Evolutionary conservation across 441 rosid species (phyloP).

Genomic region (Eutrema salsugineum): DNA sequence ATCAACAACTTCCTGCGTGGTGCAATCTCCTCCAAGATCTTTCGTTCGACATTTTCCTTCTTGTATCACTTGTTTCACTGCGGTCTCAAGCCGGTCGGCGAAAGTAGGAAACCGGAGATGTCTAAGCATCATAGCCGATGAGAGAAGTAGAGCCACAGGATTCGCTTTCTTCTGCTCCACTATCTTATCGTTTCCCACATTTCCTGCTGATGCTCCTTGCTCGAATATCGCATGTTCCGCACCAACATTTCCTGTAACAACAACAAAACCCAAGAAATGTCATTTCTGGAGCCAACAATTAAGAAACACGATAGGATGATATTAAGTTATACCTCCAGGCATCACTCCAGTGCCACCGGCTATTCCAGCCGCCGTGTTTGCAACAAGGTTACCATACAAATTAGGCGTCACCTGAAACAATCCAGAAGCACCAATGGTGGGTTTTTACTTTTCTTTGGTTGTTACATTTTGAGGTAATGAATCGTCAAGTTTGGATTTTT

Average conservation of each 20-base stretch:
- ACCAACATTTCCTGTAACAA: slow-evolving; percentile 77
- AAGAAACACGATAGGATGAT: not conserved
- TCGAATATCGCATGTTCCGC: slow-evolving; percentile 89
- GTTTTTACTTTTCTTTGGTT: too few relatives aligned
- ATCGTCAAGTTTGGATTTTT: not conserved
- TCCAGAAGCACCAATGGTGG: too few relatives aligned
- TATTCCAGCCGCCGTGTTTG: slow-evolving; percentile 96
- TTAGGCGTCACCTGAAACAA: slow-evolving; percentile 79
- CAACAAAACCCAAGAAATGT: not conserved
- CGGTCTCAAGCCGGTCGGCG: slow-evolving; percentile 83
- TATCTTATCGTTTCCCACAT: slow-evolving; percentile 73
- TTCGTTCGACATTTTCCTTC: slow-evolving; percentile 74
- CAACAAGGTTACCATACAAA: slow-evolving; percentile 90
- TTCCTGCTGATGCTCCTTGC: slow-evolving; percentile 99
- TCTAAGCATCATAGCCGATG: slow-evolving; percentile 96
- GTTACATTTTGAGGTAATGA: not conserved
- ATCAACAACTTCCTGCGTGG: slow-evolving; percentile 72
- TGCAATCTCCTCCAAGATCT: slow-evolving; percentile 80
- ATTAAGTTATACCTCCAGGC: slow-evolving; percentile 77
- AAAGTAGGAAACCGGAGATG: slow-evolving; percentile 93
- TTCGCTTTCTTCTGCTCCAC: slow-evolving; percentile 75
- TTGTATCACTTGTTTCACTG: slow-evolving; percentile 66
- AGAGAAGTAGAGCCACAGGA: slow-evolving; percentile 87
- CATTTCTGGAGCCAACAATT: not conserved
- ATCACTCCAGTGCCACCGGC: slow-evolving; percentile 99